Conservation (phyloP, 108 stramenopile species). For the Cyclostephanos invisitatus region DNA sequence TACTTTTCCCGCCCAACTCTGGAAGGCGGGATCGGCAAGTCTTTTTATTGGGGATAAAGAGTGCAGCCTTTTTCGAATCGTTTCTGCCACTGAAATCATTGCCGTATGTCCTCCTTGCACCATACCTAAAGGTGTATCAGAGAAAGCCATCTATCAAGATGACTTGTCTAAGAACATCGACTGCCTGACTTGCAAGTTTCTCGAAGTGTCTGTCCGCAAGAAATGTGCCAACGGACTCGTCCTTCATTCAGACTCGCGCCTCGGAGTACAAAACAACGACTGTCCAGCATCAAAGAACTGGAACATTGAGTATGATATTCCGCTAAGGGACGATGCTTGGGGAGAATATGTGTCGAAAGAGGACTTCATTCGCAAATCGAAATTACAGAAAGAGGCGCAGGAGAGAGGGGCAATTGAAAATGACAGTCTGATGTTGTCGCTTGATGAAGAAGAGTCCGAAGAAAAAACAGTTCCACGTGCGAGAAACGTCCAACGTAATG, state of each 20-base stretch:
- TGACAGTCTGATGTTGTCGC: conserved; percentile 28
- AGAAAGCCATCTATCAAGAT: conserved; percentile 20
- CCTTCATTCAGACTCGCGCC: conserved; percentile 13
- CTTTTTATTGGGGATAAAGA: conserved; percentile 49
- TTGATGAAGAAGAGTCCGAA: conserved; percentile 36
- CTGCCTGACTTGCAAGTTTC: conserved; percentile 35
- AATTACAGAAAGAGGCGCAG: conserved; percentile 13
- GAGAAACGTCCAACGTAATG: background rate
- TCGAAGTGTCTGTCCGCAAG: conserved; percentile 28
- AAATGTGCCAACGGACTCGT: conserved; percentile 25
- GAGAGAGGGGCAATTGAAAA: conserved; percentile 8
- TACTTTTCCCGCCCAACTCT: background rate
- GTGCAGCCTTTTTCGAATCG: conserved; percentile 38
- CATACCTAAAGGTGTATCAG: conserved; percentile 26
- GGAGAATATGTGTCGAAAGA: conserved; percentile 16
- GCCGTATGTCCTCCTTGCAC: conserved; percentile 57
- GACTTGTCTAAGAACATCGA: conserved; percentile 7
- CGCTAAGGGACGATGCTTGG: conserved; percentile 24
- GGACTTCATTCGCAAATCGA: conserved; percentile 25
- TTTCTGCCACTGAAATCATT: conserved; percentile 62
- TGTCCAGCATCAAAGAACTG: conserved; percentile 14
- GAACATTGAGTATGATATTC: conserved; percentile 42
- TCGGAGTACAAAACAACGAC: background rate
- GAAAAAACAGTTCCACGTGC: background rate
- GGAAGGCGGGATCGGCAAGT: conserved; percentile 6